Evolutionary conservation across 2,329 filamentous ascomycete species (phyloP), one percentile per base, ranked within the genome.

Genomic region (Aspergillus amoenus): DNA sequence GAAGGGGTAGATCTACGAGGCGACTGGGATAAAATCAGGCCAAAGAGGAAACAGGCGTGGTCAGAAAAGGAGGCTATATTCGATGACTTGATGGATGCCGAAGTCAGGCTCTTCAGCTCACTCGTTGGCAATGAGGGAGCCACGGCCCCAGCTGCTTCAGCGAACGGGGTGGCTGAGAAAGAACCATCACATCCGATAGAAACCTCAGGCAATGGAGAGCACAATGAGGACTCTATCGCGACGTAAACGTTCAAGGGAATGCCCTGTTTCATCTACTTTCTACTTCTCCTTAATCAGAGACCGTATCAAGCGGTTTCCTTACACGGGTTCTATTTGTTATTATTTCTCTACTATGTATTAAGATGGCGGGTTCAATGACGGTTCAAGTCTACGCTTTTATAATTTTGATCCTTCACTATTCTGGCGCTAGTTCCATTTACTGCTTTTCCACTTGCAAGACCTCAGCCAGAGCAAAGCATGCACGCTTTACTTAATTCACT

Each of bases 31-130:
- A 64, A 65, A 37, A 68, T 77, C 32, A 64, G 70, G 42, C 70
- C 69, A 13, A 70, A 71, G 62, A 66, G 76, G 18, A 74, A 74
- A 62, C 61, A 70, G 27, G 64, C 73, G 2, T 79, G 76, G 73
- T 62, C 66, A 18, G 72, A 75, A 57, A 79, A 79, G 56, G 76
- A 79, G 47, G 64, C 70, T 24, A 68, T 78, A 45, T 73, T 79
- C 15, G 74, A 77, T 22, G 73, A 78, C 58, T 58, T 78, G 17
- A 76, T 76, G 54, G 71, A 78, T 49, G 75, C 73, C 0, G 75
- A 79, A 60, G 53, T 77, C 17, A 62, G 66, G 15, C 60, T 75
- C n/a, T 73, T 73, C 57, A 72, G 65, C 27, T 60, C 67, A 9
- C 60, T 71, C 17, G 63, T 67, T 18, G 61, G 61, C 17, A 62